These are phyloP conservation scores for Lachnellula hyalina DNA, from an alignment of 2,329 filamentous ascomycete species.

Conservation along the genomic window DNA sequence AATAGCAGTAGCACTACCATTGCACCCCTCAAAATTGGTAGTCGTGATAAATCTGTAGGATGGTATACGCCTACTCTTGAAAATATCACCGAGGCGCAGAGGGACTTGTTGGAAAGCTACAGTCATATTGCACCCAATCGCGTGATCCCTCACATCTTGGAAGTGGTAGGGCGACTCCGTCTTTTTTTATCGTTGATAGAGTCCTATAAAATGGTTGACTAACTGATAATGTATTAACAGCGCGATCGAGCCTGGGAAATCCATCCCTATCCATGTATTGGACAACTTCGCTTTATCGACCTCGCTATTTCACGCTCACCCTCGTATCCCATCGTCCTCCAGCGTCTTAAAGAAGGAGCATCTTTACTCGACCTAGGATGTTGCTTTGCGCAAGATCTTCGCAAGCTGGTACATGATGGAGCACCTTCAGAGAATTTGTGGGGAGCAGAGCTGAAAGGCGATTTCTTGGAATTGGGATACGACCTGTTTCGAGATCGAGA, in stretches of 20 bases:
- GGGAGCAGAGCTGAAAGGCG: constrained; percentile 30
- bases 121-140: constrained; percentile 6
- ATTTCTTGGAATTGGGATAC: constrained; percentile 34
- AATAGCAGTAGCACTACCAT: neutral
- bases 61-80: constrained; percentile 12
- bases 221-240: constrained; percentile 1
- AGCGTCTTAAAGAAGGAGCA: constrained; percentile 8
- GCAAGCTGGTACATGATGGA: constrained; percentile 34
- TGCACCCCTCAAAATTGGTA: constrained; percentile 1
- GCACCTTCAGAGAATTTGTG: constrained; percentile 28
- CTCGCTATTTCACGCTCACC: constrained; percentile 6
- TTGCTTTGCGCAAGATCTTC: constrained; percentile 36
- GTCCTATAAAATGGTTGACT: neutral
- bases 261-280: constrained; percentile 24
- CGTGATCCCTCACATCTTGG: constrained; percentile 9
- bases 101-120: constrained; percentile 16
- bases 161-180: constrained; percentile 8
- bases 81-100: constrained; percentile 3
- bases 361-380: constrained; percentile 36
- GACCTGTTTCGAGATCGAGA: constrained; percentile 35
- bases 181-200: neutral
- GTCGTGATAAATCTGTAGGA: constrained; percentile 5
- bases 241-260: constrained; percentile 18
- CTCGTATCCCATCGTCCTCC: constrained; percentile 13
- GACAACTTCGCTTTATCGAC: constrained; percentile 20